Base-by-base conservation (phyloP, 257 asterid genomes). In the Thymus mandschuricus region DNA sequence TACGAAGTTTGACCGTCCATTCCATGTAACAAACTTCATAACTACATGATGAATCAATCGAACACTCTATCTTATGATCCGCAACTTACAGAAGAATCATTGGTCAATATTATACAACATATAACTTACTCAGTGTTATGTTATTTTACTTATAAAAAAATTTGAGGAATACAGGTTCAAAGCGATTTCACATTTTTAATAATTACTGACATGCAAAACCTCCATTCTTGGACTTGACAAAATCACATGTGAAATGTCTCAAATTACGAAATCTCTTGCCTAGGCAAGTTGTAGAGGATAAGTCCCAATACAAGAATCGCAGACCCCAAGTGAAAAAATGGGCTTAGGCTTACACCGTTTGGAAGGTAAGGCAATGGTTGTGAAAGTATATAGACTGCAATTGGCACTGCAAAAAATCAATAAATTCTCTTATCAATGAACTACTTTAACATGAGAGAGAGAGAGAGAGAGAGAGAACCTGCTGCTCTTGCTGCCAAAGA, bases 351-450 rank as follows among this genome's bases (percentile, higher is more conserved):
- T 76, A 75, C 86, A 34, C 89, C 89, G 66, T 79, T 80, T 0
- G 91, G 88, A 21, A 91, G 92, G 75, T 86, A 91, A 12, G 97
- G 97, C 84, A 91, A 62, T 30, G 97, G 90, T 55, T 77, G 87
- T 5, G 97, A 82, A 46, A 91, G 96, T 69, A 87, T 67, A 50
- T 80, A 91, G 15, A 91, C 81, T 34, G 97, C 78, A 27, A 91
- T 75, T 28, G 97, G 97, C 69, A 91, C 97, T 91, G 72, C 86
- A 79, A 60, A 55, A 49, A 40, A 9, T 60, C 1, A 43, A 31
- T 59, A 71, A 12, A 11, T 8, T 11, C 58, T 55, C 54, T 57
- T 8, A 57, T 74, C 34, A 78, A 49, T n/a, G 1, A 21, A 21
- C 21, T 21, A 21, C 21, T 21, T 21, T 21, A 21, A 21, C 21